Conservation (phyloP, 2,329 filamentous ascomycete genomes). For the Helicocarpus griseus region DNA sequence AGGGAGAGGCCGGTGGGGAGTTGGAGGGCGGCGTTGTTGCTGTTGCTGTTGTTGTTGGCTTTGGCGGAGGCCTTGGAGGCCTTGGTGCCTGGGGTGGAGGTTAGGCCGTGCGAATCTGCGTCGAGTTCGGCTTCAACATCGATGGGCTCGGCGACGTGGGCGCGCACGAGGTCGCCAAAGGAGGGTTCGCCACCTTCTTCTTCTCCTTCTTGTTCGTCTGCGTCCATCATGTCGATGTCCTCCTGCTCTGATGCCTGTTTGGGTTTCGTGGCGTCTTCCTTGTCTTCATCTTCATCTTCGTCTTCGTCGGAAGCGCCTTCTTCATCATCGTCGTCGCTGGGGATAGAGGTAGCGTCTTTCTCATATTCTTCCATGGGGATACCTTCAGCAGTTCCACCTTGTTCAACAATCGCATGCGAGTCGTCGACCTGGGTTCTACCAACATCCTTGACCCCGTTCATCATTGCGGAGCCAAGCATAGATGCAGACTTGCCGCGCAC, state of each 20-base stretch:
- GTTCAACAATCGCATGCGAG: conserved; percentile 44
- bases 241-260: conserved; percentile 17
- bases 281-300: conserved; percentile 8
- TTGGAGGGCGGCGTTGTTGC: conserved; percentile 38
- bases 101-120: conserved; percentile 31
- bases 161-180: conserved; percentile 76
- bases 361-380: conserved; percentile 21
- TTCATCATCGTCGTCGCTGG: conserved; percentile 20
- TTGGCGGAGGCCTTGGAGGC: conserved; percentile 34
- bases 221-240: conserved; percentile 27
- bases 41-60: no score
- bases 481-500: conserved; percentile 34
- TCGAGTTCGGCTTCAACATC: conserved; percentile 54
- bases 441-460: conserved; percentile 44
- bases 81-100: conserved; percentile 26
- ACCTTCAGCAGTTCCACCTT: conserved; percentile 38
- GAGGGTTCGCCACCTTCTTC: conserved; percentile 51
- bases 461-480: conserved; percentile 37
- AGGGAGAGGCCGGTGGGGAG: conserved; percentile 68
- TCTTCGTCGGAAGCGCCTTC: conserved; percentile 10
- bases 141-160: conserved; percentile 59
- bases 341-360: conserved; percentile 18
- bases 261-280: conserved; percentile 8
- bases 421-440: conserved; percentile 49
- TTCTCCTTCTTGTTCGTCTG: conserved; percentile 27